Evolutionary conservation across 345 rosid species (phyloP).

Genomic region (Murraya paniculata): DNA sequence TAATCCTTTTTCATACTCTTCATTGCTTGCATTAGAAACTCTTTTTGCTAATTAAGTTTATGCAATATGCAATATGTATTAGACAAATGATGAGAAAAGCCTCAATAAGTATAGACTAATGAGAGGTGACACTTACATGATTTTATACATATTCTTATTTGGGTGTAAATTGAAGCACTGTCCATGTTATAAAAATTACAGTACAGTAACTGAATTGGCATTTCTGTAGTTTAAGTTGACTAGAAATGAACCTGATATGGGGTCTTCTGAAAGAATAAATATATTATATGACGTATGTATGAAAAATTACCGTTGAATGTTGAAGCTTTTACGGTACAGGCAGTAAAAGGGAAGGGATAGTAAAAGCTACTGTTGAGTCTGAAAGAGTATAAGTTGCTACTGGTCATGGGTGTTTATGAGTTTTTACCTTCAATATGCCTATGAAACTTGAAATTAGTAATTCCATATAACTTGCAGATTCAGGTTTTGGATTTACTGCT

Average conservation of each 20-base stretch:
- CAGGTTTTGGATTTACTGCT: not conserved
- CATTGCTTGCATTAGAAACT: not conserved
- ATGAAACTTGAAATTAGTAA: not conserved
- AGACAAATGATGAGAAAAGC: not conserved
- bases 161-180: not conserved
- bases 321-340: not conserved
- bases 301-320: not conserved
- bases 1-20: not conserved
- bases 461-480: not conserved
- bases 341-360: not conserved
- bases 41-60: not conserved
- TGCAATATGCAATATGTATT: not conserved
- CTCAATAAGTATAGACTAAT: not conserved
- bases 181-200: not conserved
- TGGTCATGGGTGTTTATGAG: not conserved
- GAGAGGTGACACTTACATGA: not conserved
- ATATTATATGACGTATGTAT: not conserved
- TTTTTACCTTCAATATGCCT: not conserved
- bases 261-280: not conserved
- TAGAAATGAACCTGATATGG: not conserved
- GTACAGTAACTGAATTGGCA: not conserved
- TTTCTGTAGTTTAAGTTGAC: not conserved
- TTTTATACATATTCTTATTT: not conserved
- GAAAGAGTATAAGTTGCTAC: not conserved
- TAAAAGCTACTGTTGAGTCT: not conserved